These are phyloP conservation scores for Amaranthus hypochondriacus DNA, from an alignment of 148 eudicot species.

Conservation along the genomic window DNA sequence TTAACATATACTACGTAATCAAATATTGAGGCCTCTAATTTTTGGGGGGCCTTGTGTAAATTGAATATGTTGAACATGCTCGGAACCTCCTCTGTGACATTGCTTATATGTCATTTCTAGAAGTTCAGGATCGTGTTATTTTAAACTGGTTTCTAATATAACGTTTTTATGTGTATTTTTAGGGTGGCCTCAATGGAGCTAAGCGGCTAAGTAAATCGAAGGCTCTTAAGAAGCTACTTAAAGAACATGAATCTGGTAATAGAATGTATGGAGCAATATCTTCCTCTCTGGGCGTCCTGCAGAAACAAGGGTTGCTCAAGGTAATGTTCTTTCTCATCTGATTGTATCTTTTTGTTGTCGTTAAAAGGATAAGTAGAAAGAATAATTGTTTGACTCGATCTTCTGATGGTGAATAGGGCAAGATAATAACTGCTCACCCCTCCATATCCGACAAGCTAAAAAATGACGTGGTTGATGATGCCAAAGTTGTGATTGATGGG, in stretches of 20 bases:
- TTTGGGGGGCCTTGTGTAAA: too few species aligned
- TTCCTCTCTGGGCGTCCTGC: conserved; percentile 56
- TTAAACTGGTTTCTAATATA: not conserved
- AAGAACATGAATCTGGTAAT: conserved; percentile 64
- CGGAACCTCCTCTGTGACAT: too few species aligned
- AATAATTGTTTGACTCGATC: conserved; percentile 5
- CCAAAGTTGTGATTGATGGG: conserved; percentile 79
- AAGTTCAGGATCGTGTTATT: not conserved
- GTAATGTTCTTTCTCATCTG: conserved; percentile 29
- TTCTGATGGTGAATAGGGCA: conserved; percentile 42
- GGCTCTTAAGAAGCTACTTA: conserved; percentile 76
- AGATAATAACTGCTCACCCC: conserved; percentile 52
- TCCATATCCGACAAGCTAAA: conserved; percentile 34
- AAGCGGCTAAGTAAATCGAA: conserved; percentile 64
- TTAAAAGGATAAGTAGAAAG: not conserved
- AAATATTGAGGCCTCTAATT: too few species aligned
- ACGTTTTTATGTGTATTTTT: conserved; percentile 3
- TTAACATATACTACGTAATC: too few species aligned
- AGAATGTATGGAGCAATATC: conserved; percentile 70
- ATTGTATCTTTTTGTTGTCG: not conserved
- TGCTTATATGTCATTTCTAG: not conserved
- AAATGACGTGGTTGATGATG: conserved; percentile 32
- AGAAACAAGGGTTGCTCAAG: conserved; percentile 70
- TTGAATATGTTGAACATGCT: too few species aligned
- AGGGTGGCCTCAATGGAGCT: conserved; percentile 61